Base-by-base conservation (phyloP, 176 grass and related monocot genomes). In the Cenchrus fungigraminus region DNA sequence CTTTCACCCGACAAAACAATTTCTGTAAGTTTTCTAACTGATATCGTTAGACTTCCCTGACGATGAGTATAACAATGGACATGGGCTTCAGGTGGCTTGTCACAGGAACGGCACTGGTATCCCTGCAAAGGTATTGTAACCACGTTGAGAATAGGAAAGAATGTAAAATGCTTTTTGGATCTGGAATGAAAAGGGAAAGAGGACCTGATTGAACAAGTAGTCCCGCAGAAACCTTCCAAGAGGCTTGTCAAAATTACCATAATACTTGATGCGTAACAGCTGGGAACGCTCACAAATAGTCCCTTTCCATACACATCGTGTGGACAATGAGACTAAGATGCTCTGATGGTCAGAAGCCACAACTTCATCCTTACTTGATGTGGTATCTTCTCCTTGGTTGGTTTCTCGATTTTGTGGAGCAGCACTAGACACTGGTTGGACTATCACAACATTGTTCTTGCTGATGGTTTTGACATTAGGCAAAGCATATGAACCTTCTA, bases 11-110 rank as follows among this genome's bases (percentile, higher is more conserved):
- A 83, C 13, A 99, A 91, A 84, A 76, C 65, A 74, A 86, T 76
- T 68, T 96, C 93, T 16, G 77, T 79, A 85, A 92, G 89, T 81
- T 95, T 95, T 79, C 86, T 96, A 77, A 99, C 92, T 83, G 97
- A 96, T 92, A 99, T 96, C 57, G 97, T 99, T 85, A 99, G 73
- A 87, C 91, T 99, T 56, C 97, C 97, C 64, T 91, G 90, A 45
- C 56, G 97, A 90, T 99, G 94, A 47, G 93, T 99, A 83, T 94
- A 99, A 75, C 93, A 99, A 86, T 96, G 93, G 51, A 93, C 93
- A 86, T 99, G 97, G 65, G 97, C 97, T 92, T 99, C 94, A 83
- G 97, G 91, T 78, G 97, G 93, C 85, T 92, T 91, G 81, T 96
- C 93, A 49, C 97, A 99, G 50, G 90, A 88, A 76, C 54, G 79